Evolutionary conservation across 305 asterid species (phyloP), one percentile per base, ranked within the genome.

Genomic region (Stenogyne calaminthoides): DNA sequence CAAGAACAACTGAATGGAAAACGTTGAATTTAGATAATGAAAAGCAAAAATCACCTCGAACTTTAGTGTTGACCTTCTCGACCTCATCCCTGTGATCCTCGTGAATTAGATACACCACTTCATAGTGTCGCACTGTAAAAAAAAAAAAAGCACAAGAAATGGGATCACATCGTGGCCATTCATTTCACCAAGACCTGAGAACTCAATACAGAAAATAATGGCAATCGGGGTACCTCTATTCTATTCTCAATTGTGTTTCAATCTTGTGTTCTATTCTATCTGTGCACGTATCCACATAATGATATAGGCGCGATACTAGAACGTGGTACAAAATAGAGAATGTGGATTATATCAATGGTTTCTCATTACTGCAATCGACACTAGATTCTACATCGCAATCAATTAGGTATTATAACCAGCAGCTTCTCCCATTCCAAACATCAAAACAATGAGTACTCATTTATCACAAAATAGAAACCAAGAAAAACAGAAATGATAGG

Each of bases 91-190:
- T 84, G 83, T 74, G 81, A 69, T 94, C 83, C 88, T 94, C 97
- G 51, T 91, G 99, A 72, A 94, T 90, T 64, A 94, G 80, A 81
- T 90, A 94, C 29, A 94, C 99, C 65, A 94, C 95, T 80, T 94
- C 99, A 79, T 94, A 94, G 82, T 94, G 99, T 64, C 97, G 82
- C 97, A 85, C 99, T 94, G 93, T 36, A 29, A 61, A 65, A 59
- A 27, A 22, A 32, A 10, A 61, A 2, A 1, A 22, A 25, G n/a
- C 29, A 25, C 10, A 42, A 67, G 69, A 34, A 22, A 55, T 27
- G 58, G 44, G 64, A 73, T 69, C 71, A 82, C 20, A 12, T 29
- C 8, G 69, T 67, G 25, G 36, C 61, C 56, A 66, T 67, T 46
- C 14, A 46, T 46, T 64, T 51, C 59, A 27, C 63, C 39, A 29